These are phyloP conservation scores for Tolypocladium pustulatum DNA, from an alignment of 2,329 filamentous ascomycete species.

Conservation along the genomic window DNA sequence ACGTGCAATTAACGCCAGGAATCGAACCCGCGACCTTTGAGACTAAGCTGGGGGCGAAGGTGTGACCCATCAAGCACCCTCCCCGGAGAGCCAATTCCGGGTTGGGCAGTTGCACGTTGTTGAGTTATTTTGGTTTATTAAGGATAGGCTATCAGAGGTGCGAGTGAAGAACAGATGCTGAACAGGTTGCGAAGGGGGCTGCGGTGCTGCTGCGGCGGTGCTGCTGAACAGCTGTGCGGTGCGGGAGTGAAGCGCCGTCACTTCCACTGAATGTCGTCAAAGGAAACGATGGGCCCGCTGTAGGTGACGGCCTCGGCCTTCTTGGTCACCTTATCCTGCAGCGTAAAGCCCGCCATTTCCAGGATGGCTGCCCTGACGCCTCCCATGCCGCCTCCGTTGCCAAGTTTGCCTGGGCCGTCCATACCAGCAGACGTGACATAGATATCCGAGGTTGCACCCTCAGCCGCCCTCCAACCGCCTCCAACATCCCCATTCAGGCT, in stretches of 20 bases:
- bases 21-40: not conserved
- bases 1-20: not conserved
- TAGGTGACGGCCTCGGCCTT: slow-evolving; percentile 25
- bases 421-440: slow-evolving; percentile 28
- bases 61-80: not conserved
- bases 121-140: not conserved
- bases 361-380: slow-evolving; percentile 28
- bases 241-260: not conserved
- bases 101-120: not conserved
- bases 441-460: slow-evolving; percentile 18
- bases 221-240: not conserved
- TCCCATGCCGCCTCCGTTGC: slow-evolving; percentile 26
- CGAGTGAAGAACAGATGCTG: not conserved
- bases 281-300: slow-evolving; percentile 24
- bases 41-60: not conserved
- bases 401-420: slow-evolving; percentile 16
- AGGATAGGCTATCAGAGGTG: not conserved
- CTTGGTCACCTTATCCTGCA: slow-evolving; percentile 19
- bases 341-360: slow-evolving; percentile 27
- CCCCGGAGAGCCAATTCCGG: not conserved
- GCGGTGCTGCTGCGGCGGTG: not conserved
- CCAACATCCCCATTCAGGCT: slow-evolving; percentile 11
- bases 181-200: not conserved
- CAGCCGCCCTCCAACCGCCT: slow-evolving; percentile 17
- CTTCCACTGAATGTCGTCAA: slow-evolving; percentile 27